phyloP scores from a whole-genome alignment of 768 basidiomycete genomes.

The Lactarius vividus region DNA sequence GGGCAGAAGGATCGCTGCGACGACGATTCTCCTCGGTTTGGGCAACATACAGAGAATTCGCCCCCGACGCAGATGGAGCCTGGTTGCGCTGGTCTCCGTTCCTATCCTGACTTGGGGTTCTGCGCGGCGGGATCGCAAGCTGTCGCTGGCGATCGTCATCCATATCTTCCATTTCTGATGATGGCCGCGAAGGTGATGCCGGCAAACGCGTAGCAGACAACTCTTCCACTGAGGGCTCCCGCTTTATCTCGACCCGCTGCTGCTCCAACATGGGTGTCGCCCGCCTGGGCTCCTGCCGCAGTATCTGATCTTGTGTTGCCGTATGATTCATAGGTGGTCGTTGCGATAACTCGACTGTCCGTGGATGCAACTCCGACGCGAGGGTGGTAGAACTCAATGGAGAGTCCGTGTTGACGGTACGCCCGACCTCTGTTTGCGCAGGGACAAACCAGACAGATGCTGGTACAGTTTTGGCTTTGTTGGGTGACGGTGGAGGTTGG shows the following conservation, averaged over 20 bases:
- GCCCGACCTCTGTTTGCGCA: conserved; percentile 22
- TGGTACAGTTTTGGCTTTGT: neutral
- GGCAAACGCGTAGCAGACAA: neutral
- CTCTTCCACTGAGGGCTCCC: conserved; percentile 12
- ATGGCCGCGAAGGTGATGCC: neutral
- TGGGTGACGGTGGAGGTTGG: neutral
- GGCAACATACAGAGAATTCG: neutral
- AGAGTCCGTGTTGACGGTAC: conserved; percentile 21
- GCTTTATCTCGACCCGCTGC: conserved; percentile 7
- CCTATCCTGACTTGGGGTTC: conserved; percentile 10
- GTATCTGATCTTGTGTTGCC: neutral
- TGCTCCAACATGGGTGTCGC: neutral
- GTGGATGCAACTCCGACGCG: conserved; percentile 20
- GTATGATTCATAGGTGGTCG: neutral
- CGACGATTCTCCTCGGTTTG: conserved; percentile 2
- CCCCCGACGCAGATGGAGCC: neutral
- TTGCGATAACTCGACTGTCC: neutral
- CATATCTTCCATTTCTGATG: neutral
- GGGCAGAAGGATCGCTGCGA: neutral
- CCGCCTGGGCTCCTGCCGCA: neutral
- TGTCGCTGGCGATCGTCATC: neutral
- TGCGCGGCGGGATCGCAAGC: neutral
- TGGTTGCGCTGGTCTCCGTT: neutral
- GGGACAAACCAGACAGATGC: conserved; percentile 14
- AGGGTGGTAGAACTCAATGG: conserved; percentile 24